These are phyloP conservation scores for Phlebopus sp. DNA, from an alignment of 1,284 basidiomycete species.

Conservation along the genomic window DNA sequence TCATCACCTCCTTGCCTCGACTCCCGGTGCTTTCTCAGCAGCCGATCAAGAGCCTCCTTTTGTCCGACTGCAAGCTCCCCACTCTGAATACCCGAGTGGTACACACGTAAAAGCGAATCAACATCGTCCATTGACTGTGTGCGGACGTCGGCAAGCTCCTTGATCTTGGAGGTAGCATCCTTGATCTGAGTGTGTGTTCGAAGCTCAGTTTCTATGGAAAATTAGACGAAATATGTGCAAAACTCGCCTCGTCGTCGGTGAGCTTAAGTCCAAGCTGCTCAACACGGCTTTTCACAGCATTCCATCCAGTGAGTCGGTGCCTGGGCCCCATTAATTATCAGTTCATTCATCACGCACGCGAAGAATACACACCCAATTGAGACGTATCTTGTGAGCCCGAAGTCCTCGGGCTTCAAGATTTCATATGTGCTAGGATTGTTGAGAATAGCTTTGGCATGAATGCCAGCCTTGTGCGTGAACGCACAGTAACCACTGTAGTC, in stretches of 20 bases:
- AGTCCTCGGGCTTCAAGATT: constrained; percentile 97
- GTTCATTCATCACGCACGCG: neutral
- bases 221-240: constrained; percentile 8
- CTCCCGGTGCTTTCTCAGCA: constrained; percentile 73
- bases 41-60: constrained; percentile 80
- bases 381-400: constrained; percentile 96
- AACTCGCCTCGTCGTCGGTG: constrained; percentile 74
- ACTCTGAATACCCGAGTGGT: constrained; percentile 86
- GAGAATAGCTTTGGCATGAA: constrained; percentile 99
- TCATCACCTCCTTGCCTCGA: constrained; percentile 10
- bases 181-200: constrained; percentile 59
- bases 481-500: constrained; percentile 87
- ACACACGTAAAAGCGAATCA: constrained; percentile 93
- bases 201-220: constrained; percentile 1
- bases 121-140: constrained; percentile 99
- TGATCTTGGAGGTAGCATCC: constrained; percentile 99
- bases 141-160: constrained; percentile 97
- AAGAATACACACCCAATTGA: constrained; percentile 74
- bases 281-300: constrained; percentile 98
- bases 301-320: constrained; percentile 96
- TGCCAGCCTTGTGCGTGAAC: constrained; percentile 99
- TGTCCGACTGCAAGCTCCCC: constrained; percentile 87
- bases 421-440: constrained; percentile 99
- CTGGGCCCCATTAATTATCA: constrained; percentile 35
- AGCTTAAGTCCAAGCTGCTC: constrained; percentile 91